Evolutionary conservation across 306 rosid genomes (phyloP), one percentile per base, ranked within the genome.

Genomic region (Sophora flavescens): DNA sequence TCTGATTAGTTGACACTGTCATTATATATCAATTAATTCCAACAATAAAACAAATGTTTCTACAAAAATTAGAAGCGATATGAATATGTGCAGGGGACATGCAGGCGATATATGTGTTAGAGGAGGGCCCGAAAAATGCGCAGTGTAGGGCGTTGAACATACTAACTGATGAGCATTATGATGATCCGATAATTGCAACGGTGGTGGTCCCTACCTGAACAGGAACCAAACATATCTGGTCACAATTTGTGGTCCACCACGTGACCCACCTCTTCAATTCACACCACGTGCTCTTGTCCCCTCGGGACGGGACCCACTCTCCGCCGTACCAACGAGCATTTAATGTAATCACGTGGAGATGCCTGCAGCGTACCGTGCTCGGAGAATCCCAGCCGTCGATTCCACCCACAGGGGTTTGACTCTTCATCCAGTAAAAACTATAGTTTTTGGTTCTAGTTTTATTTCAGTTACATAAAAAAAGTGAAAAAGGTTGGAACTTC

Each of bases 251-350:
- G 78, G 83, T n/a, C 80, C 85, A 68, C 80, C 82, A 83, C 87
- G 80, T 80, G 63, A 28, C 26, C 64, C 52, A n/a, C 18, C 62
- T 52, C 86, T 69, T 79, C n/a, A 72, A 74, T 76, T 64, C 45
- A 17, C 18, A 82, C 72, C 85, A 80, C 79, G 85, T 86, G 87
- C 79, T 80, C 8, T 42, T 86, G 87, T 80, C 82, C 79, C 83
- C 76, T 48, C 48, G 0, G 0, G 1, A 14, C 2, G 73, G 77
- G 87, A 59, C 84, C 84, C 87, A 50, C 66, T 9, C 4, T 39
- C 26, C 63, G 61, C 73, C 79, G 82, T 74, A 74, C 86, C 62
- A 10, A 16, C 44, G 0, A 76, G 63, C 81, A 86, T 83, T 83
- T 39, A 86, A 44, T 79, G 86, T 5, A 8, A 62, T 67, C 84